phyloP scores from a whole-genome alignment of 352 stramenopile genomes.

The Phytophthora podocarpi region DNA sequence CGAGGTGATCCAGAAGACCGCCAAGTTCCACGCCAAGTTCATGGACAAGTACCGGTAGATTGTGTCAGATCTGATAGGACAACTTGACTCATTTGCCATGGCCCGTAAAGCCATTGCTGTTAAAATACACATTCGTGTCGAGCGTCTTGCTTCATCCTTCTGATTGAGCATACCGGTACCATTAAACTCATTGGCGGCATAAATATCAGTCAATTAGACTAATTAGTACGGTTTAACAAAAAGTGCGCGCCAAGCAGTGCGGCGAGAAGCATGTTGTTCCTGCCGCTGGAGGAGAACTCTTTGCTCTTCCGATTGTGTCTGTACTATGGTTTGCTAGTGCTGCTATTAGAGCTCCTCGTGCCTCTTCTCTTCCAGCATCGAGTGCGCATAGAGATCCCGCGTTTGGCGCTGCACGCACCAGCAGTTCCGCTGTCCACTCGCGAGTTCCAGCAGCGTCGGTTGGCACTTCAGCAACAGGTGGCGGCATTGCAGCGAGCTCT shows the following conservation, averaged over 20 bases:
- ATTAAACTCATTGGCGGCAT: no score
- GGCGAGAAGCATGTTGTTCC: slow-evolving; percentile 38
- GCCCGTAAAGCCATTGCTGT: neutral
- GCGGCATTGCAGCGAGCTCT: slow-evolving; percentile 41
- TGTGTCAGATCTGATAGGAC: neutral
- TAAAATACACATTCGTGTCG: no score
- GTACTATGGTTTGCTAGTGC: slow-evolving; percentile 55
- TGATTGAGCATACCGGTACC: no score
- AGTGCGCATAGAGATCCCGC: slow-evolving; percentile 53
- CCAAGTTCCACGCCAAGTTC: slow-evolving; percentile 96
- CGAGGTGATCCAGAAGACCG: slow-evolving; percentile 94
- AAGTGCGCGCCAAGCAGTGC: neutral
- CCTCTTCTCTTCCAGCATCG: slow-evolving; percentile 60
- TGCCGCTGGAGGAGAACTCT: slow-evolving; percentile 60
- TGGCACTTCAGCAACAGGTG: slow-evolving; percentile 43
- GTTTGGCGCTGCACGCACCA: slow-evolving; percentile 20
- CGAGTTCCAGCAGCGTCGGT: slow-evolving; percentile 49
- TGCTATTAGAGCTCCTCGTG: slow-evolving; percentile 55
- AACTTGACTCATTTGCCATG: slow-evolving; percentile 2
- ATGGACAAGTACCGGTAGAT: slow-evolving; percentile 93
- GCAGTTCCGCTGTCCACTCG: slow-evolving; percentile 36
- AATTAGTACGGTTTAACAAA: neutral
- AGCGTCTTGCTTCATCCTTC: no score
- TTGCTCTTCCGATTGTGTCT: slow-evolving; percentile 59
- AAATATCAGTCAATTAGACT: neutral